Percentiles rank a stretch among this genome's conserved stretches.
phyloP scores from a whole-genome alignment of 2,329 filamentous ascomycete genomes.

The Cadophora malorum region DNA sequence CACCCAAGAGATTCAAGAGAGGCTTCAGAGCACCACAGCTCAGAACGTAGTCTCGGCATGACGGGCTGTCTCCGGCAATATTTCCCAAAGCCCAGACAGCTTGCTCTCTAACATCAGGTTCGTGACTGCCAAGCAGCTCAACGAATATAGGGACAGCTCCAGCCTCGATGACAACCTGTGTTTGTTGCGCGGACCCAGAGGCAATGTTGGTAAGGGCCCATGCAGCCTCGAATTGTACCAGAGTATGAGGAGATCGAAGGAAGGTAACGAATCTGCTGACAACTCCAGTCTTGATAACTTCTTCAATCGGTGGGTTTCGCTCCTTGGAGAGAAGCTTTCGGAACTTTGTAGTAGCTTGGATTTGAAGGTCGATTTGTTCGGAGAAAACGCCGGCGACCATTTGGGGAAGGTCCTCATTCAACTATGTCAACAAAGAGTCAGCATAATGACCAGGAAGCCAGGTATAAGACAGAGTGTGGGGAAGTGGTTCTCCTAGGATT shows the following conservation, averaged over 20 bases:
- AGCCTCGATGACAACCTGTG: constrained; percentile 97
- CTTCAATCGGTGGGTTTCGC: constrained; percentile 98
- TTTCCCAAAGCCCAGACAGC: constrained; percentile 98
- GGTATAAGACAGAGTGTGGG: constrained; percentile 23
- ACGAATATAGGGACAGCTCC: constrained; percentile 98
- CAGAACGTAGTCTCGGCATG: constrained; percentile 96
- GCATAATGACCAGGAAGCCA: constrained; percentile 29
- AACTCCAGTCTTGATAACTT: constrained; percentile 98
- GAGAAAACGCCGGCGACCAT: constrained; percentile 99
- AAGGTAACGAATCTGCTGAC: constrained; percentile 98
- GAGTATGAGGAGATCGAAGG: constrained; percentile 93
- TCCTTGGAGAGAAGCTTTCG: constrained; percentile 98
- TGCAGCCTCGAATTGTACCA: constrained; percentile 98
- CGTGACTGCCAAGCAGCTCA: constrained; percentile 91
- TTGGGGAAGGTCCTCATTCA: constrained; percentile 96
- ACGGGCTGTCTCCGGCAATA: constrained; percentile 97
- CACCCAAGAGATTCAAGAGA: constrained; percentile 85
- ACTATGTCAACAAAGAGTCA: constrained; percentile 56
- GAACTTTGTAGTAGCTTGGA: constrained; percentile 97
- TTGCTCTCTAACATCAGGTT: constrained; percentile 97
- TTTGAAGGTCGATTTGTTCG: constrained; percentile 97
- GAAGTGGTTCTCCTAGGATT: constrained; percentile 22
- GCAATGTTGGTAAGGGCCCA: constrained; percentile 99
- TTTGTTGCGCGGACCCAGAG: constrained; percentile 95
- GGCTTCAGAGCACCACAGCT: constrained; percentile 90